Conservation (phyloP, 2,329 filamentous ascomycete genomes). For the Fusarium chuoi region DNA sequence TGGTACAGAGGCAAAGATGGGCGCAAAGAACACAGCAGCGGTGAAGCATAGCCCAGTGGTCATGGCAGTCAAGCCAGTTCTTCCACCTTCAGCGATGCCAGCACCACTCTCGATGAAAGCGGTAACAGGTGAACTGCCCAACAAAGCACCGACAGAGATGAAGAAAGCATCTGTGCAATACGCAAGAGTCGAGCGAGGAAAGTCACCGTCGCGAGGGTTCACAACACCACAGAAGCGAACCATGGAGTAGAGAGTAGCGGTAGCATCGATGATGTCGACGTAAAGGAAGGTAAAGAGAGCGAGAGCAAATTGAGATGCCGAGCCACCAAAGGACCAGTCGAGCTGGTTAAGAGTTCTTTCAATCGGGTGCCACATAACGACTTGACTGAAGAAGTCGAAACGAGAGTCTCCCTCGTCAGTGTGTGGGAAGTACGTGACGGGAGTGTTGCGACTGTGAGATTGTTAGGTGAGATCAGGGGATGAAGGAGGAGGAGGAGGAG, state of each 20-base stretch:
- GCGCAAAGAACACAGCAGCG: constrained; percentile 78
- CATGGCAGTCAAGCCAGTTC: constrained; percentile 78
- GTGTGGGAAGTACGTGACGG: constrained; percentile 78
- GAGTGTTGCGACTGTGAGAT: constrained; percentile 66
- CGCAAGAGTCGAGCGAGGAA: constrained; percentile 84
- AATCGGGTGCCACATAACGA: constrained; percentile 79
- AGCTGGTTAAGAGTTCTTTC: constrained; percentile 69
- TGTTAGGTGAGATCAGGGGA: not conserved
- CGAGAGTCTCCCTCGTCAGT: constrained; percentile 70
- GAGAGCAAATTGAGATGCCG: constrained; percentile 71
- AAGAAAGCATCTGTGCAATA: constrained; percentile 78
- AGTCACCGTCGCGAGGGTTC: constrained; percentile 76
- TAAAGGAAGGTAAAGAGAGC: constrained; percentile 83
- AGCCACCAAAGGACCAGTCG: constrained; percentile 69
- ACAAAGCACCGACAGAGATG: constrained; percentile 75
- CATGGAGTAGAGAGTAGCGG: constrained; percentile 84
- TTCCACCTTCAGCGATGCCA: constrained; percentile 79
- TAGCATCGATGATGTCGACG: constrained; percentile 82
- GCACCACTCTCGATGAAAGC: constrained; percentile 81
- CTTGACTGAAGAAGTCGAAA: constrained; percentile 78
- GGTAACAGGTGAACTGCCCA: constrained; percentile 77
- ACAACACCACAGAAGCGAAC: constrained; percentile 77
- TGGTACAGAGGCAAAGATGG: constrained; percentile 80
- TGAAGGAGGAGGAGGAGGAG: not conserved
- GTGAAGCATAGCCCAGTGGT: constrained; percentile 76